Evolutionary conservation across 345 rosid genomes (phyloP), one percentile per base, ranked within the genome.

Genomic region (Eucalyptus marginata): DNA sequence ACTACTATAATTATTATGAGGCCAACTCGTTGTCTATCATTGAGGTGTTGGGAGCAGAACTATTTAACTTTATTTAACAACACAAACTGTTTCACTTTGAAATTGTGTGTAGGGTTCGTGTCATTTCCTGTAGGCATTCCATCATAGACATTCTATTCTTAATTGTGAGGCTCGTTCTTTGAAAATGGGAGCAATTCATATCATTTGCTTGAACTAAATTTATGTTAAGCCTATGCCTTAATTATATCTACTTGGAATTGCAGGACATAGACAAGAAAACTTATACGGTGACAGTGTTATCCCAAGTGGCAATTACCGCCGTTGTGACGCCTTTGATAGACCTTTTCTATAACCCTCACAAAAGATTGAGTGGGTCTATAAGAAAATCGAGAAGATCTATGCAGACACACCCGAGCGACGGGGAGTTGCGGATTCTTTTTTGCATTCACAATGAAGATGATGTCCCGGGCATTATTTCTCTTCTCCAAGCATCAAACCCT

Each of bases 371-470:
- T 11, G 22, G 11, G 27, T 13, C 81, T 49, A 3, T 11, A 4
- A 87, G 52, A 25, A 49, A 20, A 33, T 20, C 12, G 43, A 80
- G 44, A 56, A 89, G 88, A 62, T 86, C 88, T 13, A 79, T 91
- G 25, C 88, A 68, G 31, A 49, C 88, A 12, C 58, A 86, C 18
- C 83, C 86, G 8, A 36, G 16, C 3, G 31, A 15, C 6, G 58
- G 12, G 1, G 93, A 93, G 76, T 66, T 93, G 22, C 90, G 88
- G 16, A 52, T 91, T 22, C 84, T 93, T 40, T 62, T 88, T 24
- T 90, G 95, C 43, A 86, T 92, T 84, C 92, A 91, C 86, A 4
- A 22, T 8, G 93, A 93, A 66, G 89, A 92, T 7, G 87, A 89
- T 68, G 91, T 92, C 47, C 90, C 79, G 24, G 58, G 92, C 36